phyloP scores from a whole-genome alignment of 345 rosid species.

The Microthlaspi erraticum region DNA sequence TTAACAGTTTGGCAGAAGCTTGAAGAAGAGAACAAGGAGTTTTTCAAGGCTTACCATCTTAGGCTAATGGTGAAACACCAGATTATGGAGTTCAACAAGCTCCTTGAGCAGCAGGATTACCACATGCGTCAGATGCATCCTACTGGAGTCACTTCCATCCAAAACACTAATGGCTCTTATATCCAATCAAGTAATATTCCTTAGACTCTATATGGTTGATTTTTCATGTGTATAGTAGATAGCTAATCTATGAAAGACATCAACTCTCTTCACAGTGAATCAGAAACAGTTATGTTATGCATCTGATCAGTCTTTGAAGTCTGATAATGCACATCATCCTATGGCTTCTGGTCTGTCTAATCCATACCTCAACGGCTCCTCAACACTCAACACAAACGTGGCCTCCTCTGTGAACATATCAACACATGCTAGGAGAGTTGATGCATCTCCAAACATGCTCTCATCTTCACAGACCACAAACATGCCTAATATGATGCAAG shows the following conservation, averaged over 20 bases:
- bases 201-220: constrained; percentile 4
- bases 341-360: constrained; percentile 57
- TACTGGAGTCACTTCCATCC: constrained; percentile 59
- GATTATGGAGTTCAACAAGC: constrained; percentile 87
- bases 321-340: constrained; percentile 65
- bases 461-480: constrained; percentile 71
- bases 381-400: constrained; percentile 60
- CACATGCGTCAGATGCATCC: constrained; percentile 81
- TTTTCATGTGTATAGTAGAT: neutral
- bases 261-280: constrained; percentile 55
- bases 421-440: constrained; percentile 68
- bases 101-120: constrained; percentile 88
- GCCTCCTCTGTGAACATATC: constrained; percentile 72
- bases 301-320: constrained; percentile 57
- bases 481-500: constrained; percentile 68
- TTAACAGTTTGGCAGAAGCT: constrained; percentile 98
- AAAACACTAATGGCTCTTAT: constrained; percentile 81
- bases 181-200: constrained; percentile 67
- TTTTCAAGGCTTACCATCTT: constrained; percentile 89
- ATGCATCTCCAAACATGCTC: constrained; percentile 62
- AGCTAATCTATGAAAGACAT: constrained; percentile 30
- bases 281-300: constrained; percentile 68
- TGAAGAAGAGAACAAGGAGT: constrained; percentile 94
- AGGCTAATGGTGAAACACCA: constrained; percentile 92
- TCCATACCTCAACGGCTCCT: constrained; percentile 74